Conservation (phyloP, 495 filamentous ascomycete species). For the Penicillium parvum region DNA sequence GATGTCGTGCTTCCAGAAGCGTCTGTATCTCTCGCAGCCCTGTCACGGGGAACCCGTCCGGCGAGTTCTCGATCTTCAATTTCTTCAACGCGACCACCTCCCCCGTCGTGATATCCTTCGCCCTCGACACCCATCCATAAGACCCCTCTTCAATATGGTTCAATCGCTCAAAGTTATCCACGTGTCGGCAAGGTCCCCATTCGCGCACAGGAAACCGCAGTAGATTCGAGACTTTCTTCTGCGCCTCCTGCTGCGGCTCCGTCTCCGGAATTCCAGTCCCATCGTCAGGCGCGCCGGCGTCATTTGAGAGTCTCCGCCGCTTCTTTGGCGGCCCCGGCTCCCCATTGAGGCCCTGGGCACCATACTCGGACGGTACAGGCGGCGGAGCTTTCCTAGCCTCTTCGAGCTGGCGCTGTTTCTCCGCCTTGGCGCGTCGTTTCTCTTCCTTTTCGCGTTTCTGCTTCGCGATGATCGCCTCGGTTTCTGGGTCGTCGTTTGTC, state of each 20-base stretch:
- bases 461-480: conserved; percentile 65
- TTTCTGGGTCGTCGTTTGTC: conserved; percentile 70
- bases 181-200: conserved; percentile 74
- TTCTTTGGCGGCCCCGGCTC: conserved; percentile 37
- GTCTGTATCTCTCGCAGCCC: conserved; percentile 86
- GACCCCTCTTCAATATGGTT: conserved; percentile 98
- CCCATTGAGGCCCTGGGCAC: conserved; percentile 16
- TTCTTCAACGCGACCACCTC: conserved; percentile 91
- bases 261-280: conserved; percentile 27
- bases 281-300: conserved; percentile 25
- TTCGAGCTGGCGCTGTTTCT: conserved; percentile 72
- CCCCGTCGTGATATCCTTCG: conserved; percentile 72
- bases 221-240: conserved; percentile 40
- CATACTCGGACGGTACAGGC: conserved; percentile 14
- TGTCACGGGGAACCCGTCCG: conserved; percentile 88
- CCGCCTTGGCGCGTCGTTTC: conserved; percentile 80
- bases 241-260: conserved; percentile 18
- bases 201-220: conserved; percentile 64
- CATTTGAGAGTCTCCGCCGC: conserved; percentile 45
- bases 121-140: conserved; percentile 91
- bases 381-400: conserved; percentile 41
- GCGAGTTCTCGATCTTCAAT: conserved; percentile 81
- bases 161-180: conserved; percentile 84
- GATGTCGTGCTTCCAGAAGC: conserved; percentile 59
- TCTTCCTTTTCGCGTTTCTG: conserved; percentile 84